These are phyloP conservation scores for Lagenidium sp. DNA, from an alignment of 352 stramenopile species.

Conservation along the genomic window DNA sequence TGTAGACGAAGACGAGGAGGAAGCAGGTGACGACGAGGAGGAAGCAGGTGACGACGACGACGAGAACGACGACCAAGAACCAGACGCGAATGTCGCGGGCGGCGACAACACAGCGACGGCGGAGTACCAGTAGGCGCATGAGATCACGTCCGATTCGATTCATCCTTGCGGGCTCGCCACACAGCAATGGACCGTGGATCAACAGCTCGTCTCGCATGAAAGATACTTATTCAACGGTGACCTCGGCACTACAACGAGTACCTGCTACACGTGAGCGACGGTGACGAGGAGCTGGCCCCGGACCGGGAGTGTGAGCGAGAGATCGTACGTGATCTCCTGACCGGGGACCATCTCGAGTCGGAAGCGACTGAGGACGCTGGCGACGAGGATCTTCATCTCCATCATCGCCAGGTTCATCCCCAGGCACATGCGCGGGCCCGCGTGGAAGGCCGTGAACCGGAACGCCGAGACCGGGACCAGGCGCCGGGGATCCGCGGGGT, in stretches of 20 bases:
- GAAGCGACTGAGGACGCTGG: slow-evolving; percentile 28
- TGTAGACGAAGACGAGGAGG: slow-evolving; percentile 21
- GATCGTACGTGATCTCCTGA: slow-evolving; percentile 12
- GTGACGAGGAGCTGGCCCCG: too few species aligned
- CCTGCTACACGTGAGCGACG: too few species aligned
- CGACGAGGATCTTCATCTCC: slow-evolving; percentile 37
- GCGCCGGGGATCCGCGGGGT: slow-evolving; percentile 3
- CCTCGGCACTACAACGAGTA: too few species aligned
- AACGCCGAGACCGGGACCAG: slow-evolving; percentile 28
- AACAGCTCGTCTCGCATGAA: too few species aligned
- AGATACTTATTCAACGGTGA: too few species aligned
- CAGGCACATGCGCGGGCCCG: slow-evolving; percentile 30
- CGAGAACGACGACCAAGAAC: not conserved
- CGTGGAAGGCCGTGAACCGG: slow-evolving; percentile 35
- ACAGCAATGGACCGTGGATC: too few species aligned
- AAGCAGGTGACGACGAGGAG: slow-evolving; percentile 15
- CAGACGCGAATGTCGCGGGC: not conserved
- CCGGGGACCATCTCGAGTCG: slow-evolving; percentile 5
- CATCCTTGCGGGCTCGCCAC: too few species aligned
- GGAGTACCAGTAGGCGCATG: too few species aligned
- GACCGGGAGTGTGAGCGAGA: slow-evolving; percentile 13
- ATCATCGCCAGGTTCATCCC: slow-evolving; percentile 35
- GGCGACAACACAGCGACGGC: too few species aligned
- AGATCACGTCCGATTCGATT: too few species aligned
- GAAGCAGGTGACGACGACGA: slow-evolving; percentile 11